Evolutionary conservation across 306 rosid genomes (phyloP).

Genomic region (Sesbania bispinosa): DNA sequence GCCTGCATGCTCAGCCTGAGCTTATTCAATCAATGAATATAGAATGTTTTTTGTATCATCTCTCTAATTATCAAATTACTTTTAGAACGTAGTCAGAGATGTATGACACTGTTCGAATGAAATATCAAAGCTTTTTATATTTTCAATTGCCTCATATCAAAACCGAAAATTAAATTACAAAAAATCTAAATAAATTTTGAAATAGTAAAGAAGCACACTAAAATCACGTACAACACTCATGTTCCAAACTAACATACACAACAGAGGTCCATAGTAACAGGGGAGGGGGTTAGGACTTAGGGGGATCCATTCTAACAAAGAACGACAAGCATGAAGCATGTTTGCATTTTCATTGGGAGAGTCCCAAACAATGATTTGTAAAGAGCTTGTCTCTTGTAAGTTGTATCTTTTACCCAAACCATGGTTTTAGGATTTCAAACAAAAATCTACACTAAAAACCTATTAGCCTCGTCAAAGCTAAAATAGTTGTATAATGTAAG

Average conservation of each 20-base stretch:
- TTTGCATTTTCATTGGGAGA: no score
- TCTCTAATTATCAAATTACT: no score
- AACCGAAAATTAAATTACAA: constrained; percentile 1
- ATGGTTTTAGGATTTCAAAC: no score
- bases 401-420: no score
- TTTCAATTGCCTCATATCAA: not conserved
- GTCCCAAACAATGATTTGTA: no score
- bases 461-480: not conserved
- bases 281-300: not conserved
- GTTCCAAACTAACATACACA: not conserved
- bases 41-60: no score
- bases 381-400: no score
- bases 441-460: no score
- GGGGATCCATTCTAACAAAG: not conserved
- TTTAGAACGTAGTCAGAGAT: not conserved
- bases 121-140: not conserved
- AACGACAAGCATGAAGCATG: no score
- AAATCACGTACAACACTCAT: not conserved
- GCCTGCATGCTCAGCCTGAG: no score
- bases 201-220: not conserved
- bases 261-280: not conserved
- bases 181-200: not conserved
- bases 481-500: not conserved
- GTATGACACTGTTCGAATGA: not conserved
- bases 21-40: no score